These are phyloP conservation scores for Castanospermum australe DNA, from an alignment of 306 rosid genomes.

Conservation along the genomic window DNA sequence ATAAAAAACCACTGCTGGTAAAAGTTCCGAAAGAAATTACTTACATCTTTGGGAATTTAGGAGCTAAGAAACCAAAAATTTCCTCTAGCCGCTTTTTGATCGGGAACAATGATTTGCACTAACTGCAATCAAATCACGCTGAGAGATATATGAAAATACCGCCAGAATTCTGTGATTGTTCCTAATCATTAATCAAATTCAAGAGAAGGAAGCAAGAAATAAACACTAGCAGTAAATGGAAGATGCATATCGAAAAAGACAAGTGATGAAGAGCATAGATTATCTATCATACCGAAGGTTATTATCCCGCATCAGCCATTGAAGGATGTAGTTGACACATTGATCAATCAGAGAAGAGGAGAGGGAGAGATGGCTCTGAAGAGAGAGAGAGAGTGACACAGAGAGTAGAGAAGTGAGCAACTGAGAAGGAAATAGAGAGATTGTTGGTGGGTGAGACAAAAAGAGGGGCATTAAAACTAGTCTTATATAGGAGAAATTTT, in stretches of 20 bases:
- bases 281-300: background rate
- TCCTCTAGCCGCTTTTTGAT: background rate
- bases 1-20: background rate
- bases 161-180: background rate
- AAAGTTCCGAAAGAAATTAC: background rate
- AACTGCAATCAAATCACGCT: too few species aligned
- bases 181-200: background rate
- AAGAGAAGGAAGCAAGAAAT: background rate
- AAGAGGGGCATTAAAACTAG: background rate
- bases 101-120: too few species aligned
- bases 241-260: background rate
- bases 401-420: background rate
- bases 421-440: background rate
- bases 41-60: background rate
- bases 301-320: background rate
- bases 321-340: background rate
- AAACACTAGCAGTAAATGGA: background rate
- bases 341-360: background rate
- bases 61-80: background rate
- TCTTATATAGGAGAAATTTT: too few species aligned
- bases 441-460: background rate
- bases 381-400: background rate
- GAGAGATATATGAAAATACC: background rate
- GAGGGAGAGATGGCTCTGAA: background rate
- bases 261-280: background rate